Evolutionary conservation across 2,329 filamentous ascomycete species (phyloP).

Genomic region (Lithohypha guttulata): DNA sequence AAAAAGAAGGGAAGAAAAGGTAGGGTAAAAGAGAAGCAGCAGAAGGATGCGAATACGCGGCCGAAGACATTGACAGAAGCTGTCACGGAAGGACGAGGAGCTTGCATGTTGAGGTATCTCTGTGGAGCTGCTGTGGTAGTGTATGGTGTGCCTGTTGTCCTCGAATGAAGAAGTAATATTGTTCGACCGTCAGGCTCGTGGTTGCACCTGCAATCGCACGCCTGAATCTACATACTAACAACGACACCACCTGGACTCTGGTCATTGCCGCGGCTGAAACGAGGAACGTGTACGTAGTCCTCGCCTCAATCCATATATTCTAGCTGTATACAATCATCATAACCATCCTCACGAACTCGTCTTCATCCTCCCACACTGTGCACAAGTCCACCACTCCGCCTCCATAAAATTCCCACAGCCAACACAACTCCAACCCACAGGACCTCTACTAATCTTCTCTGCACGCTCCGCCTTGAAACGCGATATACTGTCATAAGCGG

Average conservation of each 20-base stretch:
- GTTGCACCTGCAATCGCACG: too few relatives aligned
- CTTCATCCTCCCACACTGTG: constrained; percentile 50
- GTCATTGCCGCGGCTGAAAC: too few relatives aligned
- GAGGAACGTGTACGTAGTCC: too few relatives aligned
- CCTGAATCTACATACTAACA: too few relatives aligned
- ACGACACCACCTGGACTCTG: too few relatives aligned
- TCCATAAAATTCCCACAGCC: constrained; percentile 54
- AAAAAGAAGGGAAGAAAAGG: constrained; percentile 24
- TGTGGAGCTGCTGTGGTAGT: constrained; percentile 90
- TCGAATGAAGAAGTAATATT: constrained; percentile 33
- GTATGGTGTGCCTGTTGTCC: constrained; percentile 87
- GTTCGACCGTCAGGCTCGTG: too few relatives aligned
- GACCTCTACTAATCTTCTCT: constrained; percentile 38
- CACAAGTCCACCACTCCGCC: constrained; percentile 54
- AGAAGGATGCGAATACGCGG: constrained; percentile 26
- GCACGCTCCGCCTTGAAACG: constrained; percentile 32
- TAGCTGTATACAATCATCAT: too few relatives aligned
- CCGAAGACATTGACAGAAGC: constrained; percentile 63
- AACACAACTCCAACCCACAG: constrained; percentile 49
- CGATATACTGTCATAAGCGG: constrained; percentile 30
- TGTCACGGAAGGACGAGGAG: constrained; percentile 59
- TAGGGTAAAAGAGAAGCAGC: constrained; percentile 26
- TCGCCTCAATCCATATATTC: too few relatives aligned
- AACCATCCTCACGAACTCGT: constrained; percentile 38
- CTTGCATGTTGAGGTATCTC: constrained; percentile 80